These are phyloP conservation scores for Leccinum aurantiacum DNA, from an alignment of 768 basidiomycete genomes.

Conservation along the genomic window DNA sequence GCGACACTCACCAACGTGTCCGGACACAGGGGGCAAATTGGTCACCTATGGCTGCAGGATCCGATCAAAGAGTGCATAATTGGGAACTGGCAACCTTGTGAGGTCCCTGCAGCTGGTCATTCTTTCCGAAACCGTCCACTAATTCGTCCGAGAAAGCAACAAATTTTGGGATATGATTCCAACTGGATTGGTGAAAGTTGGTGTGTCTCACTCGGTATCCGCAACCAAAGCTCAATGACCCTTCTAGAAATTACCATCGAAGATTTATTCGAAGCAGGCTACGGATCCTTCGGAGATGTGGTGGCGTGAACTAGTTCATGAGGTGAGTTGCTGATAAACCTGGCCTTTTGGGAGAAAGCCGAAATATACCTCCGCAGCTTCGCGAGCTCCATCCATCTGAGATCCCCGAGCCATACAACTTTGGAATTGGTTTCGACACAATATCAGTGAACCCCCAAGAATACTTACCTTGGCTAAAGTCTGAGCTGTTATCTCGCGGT, in stretches of 20 bases:
- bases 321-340: slow-evolving; percentile 31
- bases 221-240: slow-evolving; percentile 3
- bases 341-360: neutral
- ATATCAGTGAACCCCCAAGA: slow-evolving; percentile 49
- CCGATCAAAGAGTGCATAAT: slow-evolving; percentile 32
- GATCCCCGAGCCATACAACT: slow-evolving; percentile 34
- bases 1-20: neutral
- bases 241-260: slow-evolving; percentile 39
- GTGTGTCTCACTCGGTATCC: slow-evolving; percentile 1
- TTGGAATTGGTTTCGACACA: slow-evolving; percentile 46
- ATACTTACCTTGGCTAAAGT: slow-evolving; percentile 52
- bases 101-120: slow-evolving; percentile 13
- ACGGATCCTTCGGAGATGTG: slow-evolving; percentile 30
- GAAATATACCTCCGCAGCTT: slow-evolving; percentile 28
- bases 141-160: slow-evolving; percentile 31
- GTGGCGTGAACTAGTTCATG: slow-evolving; percentile 40
- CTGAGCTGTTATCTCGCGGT: slow-evolving; percentile 37
- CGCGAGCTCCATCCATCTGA: slow-evolving; percentile 33
- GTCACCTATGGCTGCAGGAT: slow-evolving; percentile 42
- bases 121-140: neutral
- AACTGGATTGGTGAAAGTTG: slow-evolving; percentile 41
- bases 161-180: slow-evolving; percentile 50
- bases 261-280: slow-evolving; percentile 28
- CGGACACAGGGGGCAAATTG: slow-evolving; percentile 45
- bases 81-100: slow-evolving; percentile 47